Base-by-base conservation (phyloP, 2,329 filamentous ascomycete genomes). In the Dothideomycetes sp. region DNA sequence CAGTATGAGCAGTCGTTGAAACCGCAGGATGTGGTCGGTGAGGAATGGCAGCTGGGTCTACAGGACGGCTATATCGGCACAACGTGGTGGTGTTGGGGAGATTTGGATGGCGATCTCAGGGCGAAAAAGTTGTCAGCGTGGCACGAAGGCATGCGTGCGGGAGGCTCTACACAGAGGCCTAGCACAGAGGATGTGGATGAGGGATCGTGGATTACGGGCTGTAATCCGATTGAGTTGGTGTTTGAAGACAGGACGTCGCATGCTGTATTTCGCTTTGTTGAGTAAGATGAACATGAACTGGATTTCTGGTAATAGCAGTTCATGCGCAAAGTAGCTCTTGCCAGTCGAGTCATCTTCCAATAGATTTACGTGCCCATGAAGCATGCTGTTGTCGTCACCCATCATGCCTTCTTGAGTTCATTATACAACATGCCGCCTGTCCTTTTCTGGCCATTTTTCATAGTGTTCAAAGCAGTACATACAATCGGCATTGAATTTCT, bases 11-110 rank as follows among this genome's bases (percentile, higher is more conserved):
- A 33, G 4, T 8, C 9, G 7, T 13, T 38, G 15, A 38, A n/a
- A 15, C 11, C 20, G 11, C 19, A 37, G 12, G 33, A 38, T 22
- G 18, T 43, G 15, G 23, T 35, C 5, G 42, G 42, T 9, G 42
- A 44, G 23, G 19, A 13, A 4, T 40, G 31, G 17, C 29, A 23
- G 20, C 22, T 35, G 11, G 25, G n/a, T 15, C 4, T 44, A 10
- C 15, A 32, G 11, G 25, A 18, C 10, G 42, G 35, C 12, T 23
- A 40, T 17, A 20, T 44, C 9, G 42, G 42, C 12, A 41, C 36
- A 16, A 15, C 19, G 12, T 45, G 43, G 43, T 45, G 36, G 43
- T 45, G 43, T 25, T 45, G 43, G 43, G 43, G 43, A 7, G 36
- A 22, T 18, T 29, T 41, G 36, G 24, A 41, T 25, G 36, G 17